phyloP scores from a whole-genome alignment of 139 green algal species.

The Gonium pectorale region DNA sequence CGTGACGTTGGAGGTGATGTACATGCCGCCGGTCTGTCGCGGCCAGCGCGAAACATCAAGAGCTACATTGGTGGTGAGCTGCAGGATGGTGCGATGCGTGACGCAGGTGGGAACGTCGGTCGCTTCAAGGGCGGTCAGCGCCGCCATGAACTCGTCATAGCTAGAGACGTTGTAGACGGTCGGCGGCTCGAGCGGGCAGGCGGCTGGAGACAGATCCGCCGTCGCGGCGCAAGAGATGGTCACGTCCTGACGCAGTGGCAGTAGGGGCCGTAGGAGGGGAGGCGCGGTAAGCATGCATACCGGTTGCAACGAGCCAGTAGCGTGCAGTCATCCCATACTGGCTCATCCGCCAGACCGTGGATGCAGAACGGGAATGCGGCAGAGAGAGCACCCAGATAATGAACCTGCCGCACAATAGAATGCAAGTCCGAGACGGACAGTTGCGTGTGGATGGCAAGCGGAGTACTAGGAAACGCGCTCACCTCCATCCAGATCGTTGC shows the following conservation, averaged over 20 bases:
- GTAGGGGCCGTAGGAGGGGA: neutral
- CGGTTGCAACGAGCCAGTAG: neutral
- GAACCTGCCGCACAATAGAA: neutral
- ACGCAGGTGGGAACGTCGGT: neutral
- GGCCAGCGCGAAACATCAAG: conserved; percentile 10
- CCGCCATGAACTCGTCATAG: conserved; percentile 1
- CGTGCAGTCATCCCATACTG: neutral
- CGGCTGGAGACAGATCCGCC: neutral
- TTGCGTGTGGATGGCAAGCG: neutral
- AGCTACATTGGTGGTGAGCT: neutral
- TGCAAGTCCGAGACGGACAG: neutral
- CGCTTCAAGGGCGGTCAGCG: neutral
- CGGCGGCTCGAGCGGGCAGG: neutral
- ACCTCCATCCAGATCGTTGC: conserved; percentile 31
- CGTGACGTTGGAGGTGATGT: conserved; percentile 30
- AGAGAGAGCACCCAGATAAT: neutral
- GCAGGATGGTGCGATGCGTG: neutral
- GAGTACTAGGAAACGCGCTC: neutral
- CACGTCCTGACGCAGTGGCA: neutral
- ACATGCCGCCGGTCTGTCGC: neutral
- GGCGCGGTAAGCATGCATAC: neutral
- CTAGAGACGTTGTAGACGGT: neutral
- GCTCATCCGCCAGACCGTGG: neutral
- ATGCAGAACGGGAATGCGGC: neutral
- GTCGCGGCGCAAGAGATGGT: neutral